Conservation (phyloP, 108 stramenopile species). For the Nitzschia inconspicua region DNA sequence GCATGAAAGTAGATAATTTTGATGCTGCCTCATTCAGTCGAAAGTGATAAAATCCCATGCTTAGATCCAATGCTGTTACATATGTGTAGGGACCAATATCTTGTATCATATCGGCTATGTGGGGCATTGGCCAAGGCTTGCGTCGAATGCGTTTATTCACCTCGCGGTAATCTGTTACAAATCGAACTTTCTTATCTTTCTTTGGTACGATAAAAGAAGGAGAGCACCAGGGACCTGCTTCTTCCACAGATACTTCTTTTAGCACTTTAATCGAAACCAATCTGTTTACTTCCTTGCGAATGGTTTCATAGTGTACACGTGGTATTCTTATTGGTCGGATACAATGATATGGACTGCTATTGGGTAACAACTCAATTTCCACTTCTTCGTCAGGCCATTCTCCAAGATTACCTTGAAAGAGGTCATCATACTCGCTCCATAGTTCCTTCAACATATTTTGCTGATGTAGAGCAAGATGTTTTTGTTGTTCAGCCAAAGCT, state of each 20-base stretch:
- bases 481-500: no score
- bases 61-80: slow-evolving; percentile 39
- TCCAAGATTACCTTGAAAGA: no score
- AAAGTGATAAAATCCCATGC: slow-evolving; percentile 47
- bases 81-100: slow-evolving; percentile 31
- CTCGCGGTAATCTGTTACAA: slow-evolving; percentile 25
- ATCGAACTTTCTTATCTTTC: slow-evolving; percentile 23
- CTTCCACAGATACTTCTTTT: not conserved
- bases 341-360: no score
- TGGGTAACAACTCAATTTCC: no score
- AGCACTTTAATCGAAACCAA: no score
- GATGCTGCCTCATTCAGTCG: slow-evolving; percentile 5
- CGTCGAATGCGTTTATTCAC: slow-evolving; percentile 33
- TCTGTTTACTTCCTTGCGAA: no score
- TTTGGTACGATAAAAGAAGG: slow-evolving; percentile 38
- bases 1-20: slow-evolving; percentile 23
- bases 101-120: slow-evolving; percentile 26
- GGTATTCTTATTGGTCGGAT: no score
- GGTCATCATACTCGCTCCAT: no score
- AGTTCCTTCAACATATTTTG: no score
- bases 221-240: slow-evolving; percentile 14
- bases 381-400: no score
- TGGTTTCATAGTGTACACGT: no score
- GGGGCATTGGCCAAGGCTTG: slow-evolving; percentile 43
- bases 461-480: no score